A percentile compares a stretch with the other conserved stretches of the same genome.
phyloP scores from a whole-genome alignment of 2,329 filamentous ascomycete species.

The Apiospora arundinis region DNA sequence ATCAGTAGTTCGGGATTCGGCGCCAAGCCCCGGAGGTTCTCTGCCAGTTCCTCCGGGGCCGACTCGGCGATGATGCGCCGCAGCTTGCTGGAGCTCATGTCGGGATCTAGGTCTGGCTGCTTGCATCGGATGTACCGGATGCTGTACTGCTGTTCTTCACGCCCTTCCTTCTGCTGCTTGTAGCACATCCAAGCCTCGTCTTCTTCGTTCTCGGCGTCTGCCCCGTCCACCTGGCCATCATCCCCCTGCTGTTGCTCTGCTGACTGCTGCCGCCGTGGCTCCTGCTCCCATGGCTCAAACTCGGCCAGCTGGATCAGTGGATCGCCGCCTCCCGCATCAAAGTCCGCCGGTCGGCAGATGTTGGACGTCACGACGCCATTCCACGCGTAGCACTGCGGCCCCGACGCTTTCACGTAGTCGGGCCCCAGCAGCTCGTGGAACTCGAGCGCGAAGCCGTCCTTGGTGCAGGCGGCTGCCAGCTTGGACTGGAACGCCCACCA shows the following conservation, averaged over 20 bases:
- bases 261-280: not conserved
- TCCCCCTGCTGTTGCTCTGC: not conserved
- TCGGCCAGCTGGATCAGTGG: not conserved
- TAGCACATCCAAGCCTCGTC: not conserved
- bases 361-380: constrained; percentile 23
- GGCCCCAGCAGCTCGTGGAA: not conserved
- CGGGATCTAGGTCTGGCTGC: constrained; percentile 23
- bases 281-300: not conserved
- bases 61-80: constrained; percentile 23
- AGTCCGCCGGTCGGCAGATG: constrained; percentile 22
- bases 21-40: constrained; percentile 24
- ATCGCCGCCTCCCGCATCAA: not conserved
- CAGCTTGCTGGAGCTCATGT: constrained; percentile 29
- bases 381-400: constrained; percentile 15
- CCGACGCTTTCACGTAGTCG: not conserved
- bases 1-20: constrained; percentile 28
- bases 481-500: constrained; percentile 18
- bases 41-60: constrained; percentile 19
- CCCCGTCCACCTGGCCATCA: not conserved
- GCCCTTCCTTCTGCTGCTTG: not conserved
- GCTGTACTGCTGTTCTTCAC: not conserved
- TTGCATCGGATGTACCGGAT: constrained; percentile 1
- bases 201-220: not conserved
- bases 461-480: not conserved
- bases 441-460: not conserved